These are phyloP conservation scores for Rhizophora apiculata DNA, from an alignment of 345 rosid species.

Conservation along the genomic window DNA sequence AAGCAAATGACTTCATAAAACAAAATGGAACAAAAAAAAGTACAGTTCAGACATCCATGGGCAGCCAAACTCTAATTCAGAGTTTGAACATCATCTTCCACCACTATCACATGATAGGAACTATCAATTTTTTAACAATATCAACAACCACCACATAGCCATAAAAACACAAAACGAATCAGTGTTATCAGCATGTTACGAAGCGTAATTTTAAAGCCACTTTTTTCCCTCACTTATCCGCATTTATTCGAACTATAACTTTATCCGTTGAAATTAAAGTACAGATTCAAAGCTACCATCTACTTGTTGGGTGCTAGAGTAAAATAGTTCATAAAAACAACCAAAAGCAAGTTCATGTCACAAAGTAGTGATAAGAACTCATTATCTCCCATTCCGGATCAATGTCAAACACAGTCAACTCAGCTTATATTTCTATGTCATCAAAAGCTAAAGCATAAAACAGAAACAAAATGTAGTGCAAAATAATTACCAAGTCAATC, in stretches of 20 bases:
- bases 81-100: too few species aligned
- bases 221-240: neutral
- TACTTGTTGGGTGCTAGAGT: neutral
- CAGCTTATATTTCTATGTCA: neutral
- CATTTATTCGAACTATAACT: neutral
- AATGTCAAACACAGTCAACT: slow-evolving; percentile 23
- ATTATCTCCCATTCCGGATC: slow-evolving; percentile 6
- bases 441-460: neutral
- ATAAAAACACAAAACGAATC: neutral
- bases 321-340: slow-evolving; percentile 5
- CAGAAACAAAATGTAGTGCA: neutral
- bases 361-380: slow-evolving; percentile 15
- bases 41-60: too few species aligned
- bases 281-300: neutral
- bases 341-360: slow-evolving; percentile 1
- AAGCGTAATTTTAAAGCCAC: neutral
- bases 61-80: too few species aligned
- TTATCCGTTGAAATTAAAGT: neutral
- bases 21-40: too few species aligned
- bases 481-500: neutral
- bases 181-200: neutral
- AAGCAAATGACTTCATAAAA: too few species aligned
- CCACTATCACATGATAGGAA: neutral
- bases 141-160: neutral
- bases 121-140: neutral